These are phyloP conservation scores for Nasturtium officinale DNA, from an alignment of 345 rosid genomes.

Conservation along the genomic window DNA sequence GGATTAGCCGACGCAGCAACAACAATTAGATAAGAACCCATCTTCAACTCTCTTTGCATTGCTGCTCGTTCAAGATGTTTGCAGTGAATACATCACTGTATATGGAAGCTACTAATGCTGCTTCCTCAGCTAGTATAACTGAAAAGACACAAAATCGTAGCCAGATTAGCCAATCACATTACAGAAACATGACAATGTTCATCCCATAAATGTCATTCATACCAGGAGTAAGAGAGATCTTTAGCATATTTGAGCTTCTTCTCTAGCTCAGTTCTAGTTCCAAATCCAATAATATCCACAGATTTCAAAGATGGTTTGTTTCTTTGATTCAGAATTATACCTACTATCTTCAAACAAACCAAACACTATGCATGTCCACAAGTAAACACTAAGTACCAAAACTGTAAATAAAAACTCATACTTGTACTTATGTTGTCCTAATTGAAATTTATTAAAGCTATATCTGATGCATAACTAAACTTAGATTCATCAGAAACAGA, in stretches of 20 bases:
- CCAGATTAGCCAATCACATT: too few relatives aligned
- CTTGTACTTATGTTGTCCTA: too few relatives aligned
- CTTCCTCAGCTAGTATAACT: constrained; percentile 80
- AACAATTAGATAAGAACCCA: constrained; percentile 92
- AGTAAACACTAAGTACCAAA: neutral
- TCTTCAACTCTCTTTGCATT: constrained; percentile 86
- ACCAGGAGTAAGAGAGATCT: constrained; percentile 54
- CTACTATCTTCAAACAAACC: constrained; percentile 73
- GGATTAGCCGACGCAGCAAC: constrained; percentile 92
- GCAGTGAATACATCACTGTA: constrained; percentile 78
- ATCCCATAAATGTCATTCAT: too few relatives aligned
- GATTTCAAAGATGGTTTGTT: constrained; percentile 53
- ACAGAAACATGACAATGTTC: too few relatives aligned
- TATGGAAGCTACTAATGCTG: constrained; percentile 68
- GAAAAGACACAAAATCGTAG: too few relatives aligned
- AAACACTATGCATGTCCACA: constrained; percentile 58
- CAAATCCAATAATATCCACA: constrained; percentile 80
- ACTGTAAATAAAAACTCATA: too few relatives aligned
- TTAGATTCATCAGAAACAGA: constrained; percentile 58
- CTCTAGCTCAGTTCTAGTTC: constrained; percentile 72
- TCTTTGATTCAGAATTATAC: constrained; percentile 79
- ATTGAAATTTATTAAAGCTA: too few relatives aligned
- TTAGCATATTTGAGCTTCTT: constrained; percentile 86
- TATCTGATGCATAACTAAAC: neutral
- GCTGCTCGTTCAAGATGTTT: constrained; percentile 69